These are phyloP conservation scores for Cercospora janseana DNA, from an alignment of 2,329 filamentous ascomycete species.

Conservation along the genomic window DNA sequence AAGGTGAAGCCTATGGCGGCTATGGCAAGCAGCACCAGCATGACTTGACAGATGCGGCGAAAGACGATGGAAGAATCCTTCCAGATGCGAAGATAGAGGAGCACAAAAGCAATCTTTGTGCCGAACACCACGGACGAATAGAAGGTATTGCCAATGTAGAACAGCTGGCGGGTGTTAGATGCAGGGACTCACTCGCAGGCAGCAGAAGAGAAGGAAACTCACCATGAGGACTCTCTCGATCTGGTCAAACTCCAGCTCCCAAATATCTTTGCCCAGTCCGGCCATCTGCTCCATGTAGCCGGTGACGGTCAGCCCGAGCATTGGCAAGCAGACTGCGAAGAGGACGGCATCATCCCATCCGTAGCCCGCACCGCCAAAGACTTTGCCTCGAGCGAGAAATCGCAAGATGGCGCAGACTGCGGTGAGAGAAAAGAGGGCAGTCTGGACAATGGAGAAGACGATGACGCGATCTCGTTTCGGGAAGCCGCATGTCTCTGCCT, in stretches of 20 bases:
- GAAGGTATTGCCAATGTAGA: constrained; percentile 22
- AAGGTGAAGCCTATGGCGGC: constrained; percentile 22
- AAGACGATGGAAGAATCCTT: constrained; percentile 20
- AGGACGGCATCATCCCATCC: constrained; percentile 12
- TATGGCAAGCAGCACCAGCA: constrained; percentile 14
- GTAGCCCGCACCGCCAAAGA: constrained; percentile 8
- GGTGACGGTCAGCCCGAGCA: constrained; percentile 2
- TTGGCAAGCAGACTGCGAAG: constrained; percentile 1
- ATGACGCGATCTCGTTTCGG: constrained; percentile 4
- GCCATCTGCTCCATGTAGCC: constrained; percentile 8
- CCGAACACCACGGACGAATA: constrained; percentile 22
- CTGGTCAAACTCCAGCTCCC: constrained; percentile 4
- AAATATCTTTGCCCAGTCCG: constrained; percentile 11
- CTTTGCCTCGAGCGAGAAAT: constrained; percentile 5
- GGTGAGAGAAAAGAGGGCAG: constrained; percentile 6
- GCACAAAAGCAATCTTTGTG: constrained; percentile 23
- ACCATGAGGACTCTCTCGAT: constrained; percentile 10
- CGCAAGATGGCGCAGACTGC: neutral
- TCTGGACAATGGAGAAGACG: neutral
- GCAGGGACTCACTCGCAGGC: neutral
- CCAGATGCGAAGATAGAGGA: constrained; percentile 25
- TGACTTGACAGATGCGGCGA: constrained; percentile 19
- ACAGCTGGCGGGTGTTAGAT: constrained; percentile 12
- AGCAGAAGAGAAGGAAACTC: neutral
- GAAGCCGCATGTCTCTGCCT: constrained; percentile 9